Conservation (phyloP, 1,284 basidiomycete genomes). For the Fomitopsis betulina region DNA sequence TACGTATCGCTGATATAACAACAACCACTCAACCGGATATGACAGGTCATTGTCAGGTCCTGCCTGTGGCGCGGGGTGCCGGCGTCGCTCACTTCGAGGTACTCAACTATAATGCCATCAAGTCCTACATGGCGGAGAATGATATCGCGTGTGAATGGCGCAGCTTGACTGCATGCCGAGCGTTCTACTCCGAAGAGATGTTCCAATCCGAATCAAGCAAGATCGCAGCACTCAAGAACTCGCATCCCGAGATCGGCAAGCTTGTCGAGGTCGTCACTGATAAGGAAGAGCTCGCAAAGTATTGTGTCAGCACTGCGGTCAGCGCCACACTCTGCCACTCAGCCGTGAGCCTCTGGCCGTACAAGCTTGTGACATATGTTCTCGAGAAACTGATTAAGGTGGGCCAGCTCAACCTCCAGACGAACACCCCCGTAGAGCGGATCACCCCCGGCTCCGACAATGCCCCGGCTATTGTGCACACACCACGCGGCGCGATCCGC, state of each 20-base stretch:
- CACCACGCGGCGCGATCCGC: conserved; percentile 49
- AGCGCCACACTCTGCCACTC: conserved; percentile 26
- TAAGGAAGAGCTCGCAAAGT: conserved; percentile 34
- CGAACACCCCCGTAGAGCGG: conserved; percentile 35
- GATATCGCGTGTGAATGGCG: conserved; percentile 54
- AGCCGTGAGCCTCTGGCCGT: conserved; percentile 31
- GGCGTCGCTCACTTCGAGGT: conserved; percentile 66
- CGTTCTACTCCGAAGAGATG: conserved; percentile 29
- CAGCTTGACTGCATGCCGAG: conserved; percentile 46
- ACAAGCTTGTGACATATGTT: conserved; percentile 39
- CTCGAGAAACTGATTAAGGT: conserved; percentile 31
- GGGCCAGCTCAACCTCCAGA: conserved; percentile 34
- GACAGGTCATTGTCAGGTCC: not conserved
- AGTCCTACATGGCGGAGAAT: conserved; percentile 36
- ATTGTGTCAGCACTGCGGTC: conserved; percentile 33
- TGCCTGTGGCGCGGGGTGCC: conserved; percentile 38
- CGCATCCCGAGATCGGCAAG: not conserved
- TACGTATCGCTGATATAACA: not conserved
- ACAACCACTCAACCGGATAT: not conserved
- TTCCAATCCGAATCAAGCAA: conserved; percentile 29
- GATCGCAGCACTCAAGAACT: conserved; percentile 23
- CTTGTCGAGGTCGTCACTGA: conserved; percentile 10
- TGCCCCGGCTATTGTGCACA: conserved; percentile 36
- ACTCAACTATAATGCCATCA: conserved; percentile 54
- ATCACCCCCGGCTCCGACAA: conserved; percentile 26